phyloP scores from a whole-genome alignment of 345 rosid species.

The Moringa oleifera region DNA sequence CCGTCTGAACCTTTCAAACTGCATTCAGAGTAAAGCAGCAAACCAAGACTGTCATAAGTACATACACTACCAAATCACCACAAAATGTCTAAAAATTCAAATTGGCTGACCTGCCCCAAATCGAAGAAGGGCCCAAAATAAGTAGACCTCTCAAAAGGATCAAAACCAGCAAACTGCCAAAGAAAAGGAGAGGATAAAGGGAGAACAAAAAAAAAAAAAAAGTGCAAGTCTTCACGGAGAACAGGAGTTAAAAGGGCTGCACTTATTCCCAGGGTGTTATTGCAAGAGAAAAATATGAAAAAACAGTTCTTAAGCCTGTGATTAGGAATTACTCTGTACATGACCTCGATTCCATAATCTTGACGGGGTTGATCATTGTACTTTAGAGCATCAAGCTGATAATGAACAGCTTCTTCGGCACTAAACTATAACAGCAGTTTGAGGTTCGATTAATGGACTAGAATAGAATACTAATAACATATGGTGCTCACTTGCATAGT shows the following conservation, averaged over 20 bases:
- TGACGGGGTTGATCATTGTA: conserved; percentile 77
- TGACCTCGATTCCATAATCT: conserved; percentile 87
- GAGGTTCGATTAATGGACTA: conserved; percentile 14
- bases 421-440: conserved; percentile 53
- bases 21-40: conserved; percentile 6
- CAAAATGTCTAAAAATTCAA: background rate
- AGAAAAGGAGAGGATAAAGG: conserved; percentile 8
- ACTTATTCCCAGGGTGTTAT: background rate
- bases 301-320: background rate
- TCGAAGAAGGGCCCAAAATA: conserved; percentile 94
- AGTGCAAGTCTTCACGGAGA: background rate
- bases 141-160: conserved; percentile 88
- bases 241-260: background rate
- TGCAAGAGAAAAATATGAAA: background rate
- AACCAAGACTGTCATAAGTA: conserved; percentile 1
- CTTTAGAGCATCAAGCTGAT: conserved; percentile 86
- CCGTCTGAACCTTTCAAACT: conserved; percentile 94
- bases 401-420: conserved; percentile 78
- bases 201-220: too few relatives aligned
- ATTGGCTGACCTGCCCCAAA: conserved; percentile 67
- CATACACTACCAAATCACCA: conserved; percentile 3
- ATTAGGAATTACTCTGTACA: conserved; percentile 65
- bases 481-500: background rate
- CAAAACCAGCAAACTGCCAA: conserved; percentile 90
- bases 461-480: conserved; percentile 5